These are phyloP conservation scores for Epichloe hybrida DNA, from an alignment of 2,329 filamentous ascomycete species.

Conservation along the genomic window DNA sequence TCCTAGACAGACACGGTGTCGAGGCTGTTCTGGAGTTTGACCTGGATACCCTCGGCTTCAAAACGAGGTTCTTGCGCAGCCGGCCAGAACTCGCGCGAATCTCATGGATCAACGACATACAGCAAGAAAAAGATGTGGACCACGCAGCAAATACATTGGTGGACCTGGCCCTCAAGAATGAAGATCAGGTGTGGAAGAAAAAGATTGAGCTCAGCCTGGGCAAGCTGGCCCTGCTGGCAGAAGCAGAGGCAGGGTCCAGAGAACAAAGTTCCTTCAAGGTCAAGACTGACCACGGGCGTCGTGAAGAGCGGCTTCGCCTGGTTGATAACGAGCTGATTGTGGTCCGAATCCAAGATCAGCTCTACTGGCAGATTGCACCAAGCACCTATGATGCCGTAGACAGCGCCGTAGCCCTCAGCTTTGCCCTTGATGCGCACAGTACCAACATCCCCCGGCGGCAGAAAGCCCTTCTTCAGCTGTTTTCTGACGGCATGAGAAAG, in stretches of 20 bases:
- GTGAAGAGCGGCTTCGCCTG: conserved; percentile 32
- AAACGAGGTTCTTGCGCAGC: conserved; percentile 67
- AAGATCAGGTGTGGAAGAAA: conserved; percentile 80
- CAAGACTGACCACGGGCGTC: conserved; percentile 20
- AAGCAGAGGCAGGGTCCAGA: conserved; percentile 23
- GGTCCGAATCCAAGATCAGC: conserved; percentile 64
- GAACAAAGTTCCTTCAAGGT: conserved; percentile 23
- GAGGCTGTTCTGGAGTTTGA: conserved; percentile 58
- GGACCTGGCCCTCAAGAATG: conserved; percentile 53
- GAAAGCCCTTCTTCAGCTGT: conserved; percentile 53
- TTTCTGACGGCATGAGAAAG: conserved; percentile 55
- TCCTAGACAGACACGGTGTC: conserved; percentile 55
- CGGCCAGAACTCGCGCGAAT: conserved; percentile 62
- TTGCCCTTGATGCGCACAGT: conserved; percentile 58
- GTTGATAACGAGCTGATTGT: conserved; percentile 53
- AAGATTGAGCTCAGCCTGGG: conserved; percentile 84
- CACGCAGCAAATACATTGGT: conserved; percentile 60
- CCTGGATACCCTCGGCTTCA: conserved; percentile 51
- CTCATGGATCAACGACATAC: conserved; percentile 89
- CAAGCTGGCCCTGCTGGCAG: conserved; percentile 65
- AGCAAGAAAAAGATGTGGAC: conserved; percentile 59
- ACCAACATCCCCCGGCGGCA: conserved; percentile 41
- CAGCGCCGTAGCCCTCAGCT: conserved; percentile 59
- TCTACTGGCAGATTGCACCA: conserved; percentile 58
- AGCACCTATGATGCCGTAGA: conserved; percentile 64